Percentiles rank a stretch among this genome's conserved stretches.
These are phyloP conservation scores for Salix udensis DNA, from an alignment of 345 rosid genomes.

Conservation along the genomic window DNA sequence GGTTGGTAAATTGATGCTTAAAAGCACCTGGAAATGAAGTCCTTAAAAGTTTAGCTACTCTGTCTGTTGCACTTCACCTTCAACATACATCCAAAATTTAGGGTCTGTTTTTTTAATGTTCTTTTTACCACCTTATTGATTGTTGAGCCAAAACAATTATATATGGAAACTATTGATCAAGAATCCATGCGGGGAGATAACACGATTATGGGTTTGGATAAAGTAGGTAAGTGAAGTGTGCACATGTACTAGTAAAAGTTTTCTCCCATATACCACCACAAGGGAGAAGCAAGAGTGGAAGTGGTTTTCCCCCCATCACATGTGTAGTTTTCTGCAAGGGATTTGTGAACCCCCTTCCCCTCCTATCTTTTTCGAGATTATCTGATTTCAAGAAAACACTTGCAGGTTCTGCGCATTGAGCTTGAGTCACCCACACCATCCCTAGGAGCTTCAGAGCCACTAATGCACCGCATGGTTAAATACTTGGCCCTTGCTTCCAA, in stretches of 20 bases:
- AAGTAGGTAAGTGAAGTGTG: too few relatives aligned
- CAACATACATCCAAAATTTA: background rate
- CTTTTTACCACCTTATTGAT: too few relatives aligned
- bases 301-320: background rate
- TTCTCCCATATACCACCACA: too few relatives aligned
- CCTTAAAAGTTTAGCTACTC: background rate
- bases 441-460: conserved; percentile 77
- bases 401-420: conserved; percentile 73
- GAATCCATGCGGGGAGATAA: too few relatives aligned
- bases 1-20: background rate
- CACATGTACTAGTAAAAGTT: too few relatives aligned
- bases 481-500: conserved; percentile 85
- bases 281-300: background rate
- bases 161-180: too few relatives aligned
- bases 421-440: conserved; percentile 70
- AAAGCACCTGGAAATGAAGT: background rate
- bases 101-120: background rate
- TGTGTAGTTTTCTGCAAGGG: background rate
- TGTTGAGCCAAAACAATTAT: too few relatives aligned
- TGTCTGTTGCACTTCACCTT: background rate
- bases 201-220: too few relatives aligned
- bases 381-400: conserved; percentile 10
- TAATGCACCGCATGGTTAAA: conserved; percentile 83
- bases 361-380: background rate
- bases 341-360: background rate